Percentiles rank a stretch among this genome's conserved stretches.
Evolutionary conservation across 345 rosid species (phyloP).

Genomic region (Cardamine resedifolia): DNA sequence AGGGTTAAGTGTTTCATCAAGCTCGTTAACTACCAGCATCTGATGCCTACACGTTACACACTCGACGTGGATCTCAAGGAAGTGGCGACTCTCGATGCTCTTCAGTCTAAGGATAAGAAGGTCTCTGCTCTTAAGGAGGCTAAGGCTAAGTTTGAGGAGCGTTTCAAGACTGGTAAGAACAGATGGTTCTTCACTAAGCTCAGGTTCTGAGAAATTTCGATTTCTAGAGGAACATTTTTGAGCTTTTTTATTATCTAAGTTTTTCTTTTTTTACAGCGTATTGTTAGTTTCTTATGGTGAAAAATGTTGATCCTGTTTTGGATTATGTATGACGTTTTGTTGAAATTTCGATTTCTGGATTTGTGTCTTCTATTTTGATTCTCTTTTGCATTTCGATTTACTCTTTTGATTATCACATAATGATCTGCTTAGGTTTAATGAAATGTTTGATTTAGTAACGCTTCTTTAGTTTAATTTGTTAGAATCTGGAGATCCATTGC

Average conservation of each 20-base stretch:
- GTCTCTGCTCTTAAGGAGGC: constrained; percentile 51
- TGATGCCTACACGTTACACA: constrained; percentile 66
- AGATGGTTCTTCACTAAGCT: constrained; percentile 68
- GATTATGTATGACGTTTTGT: constrained; percentile 20
- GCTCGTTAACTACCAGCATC: constrained; percentile 58
- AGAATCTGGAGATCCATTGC: background rate
- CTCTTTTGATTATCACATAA: background rate
- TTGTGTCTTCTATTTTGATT: constrained; percentile 7
- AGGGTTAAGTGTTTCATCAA: constrained; percentile 58
- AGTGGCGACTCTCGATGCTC: constrained; percentile 40
- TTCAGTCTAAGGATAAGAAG: constrained; percentile 53
- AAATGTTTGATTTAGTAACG: background rate
- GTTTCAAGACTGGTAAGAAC: constrained; percentile 65
- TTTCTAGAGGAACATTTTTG: background rate
- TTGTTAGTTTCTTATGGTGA: constrained; percentile 9
- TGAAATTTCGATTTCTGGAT: constrained; percentile 24
- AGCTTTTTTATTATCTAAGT: background rate
- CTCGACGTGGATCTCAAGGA: constrained; percentile 64
- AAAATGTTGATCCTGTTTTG: constrained; percentile 29
- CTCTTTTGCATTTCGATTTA: constrained; percentile 4
- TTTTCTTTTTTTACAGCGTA: constrained; percentile 1
- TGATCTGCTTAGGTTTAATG: background rate
- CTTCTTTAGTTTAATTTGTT: background rate
- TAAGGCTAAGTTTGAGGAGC: constrained; percentile 56
- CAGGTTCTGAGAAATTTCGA: constrained; percentile 42